These are phyloP conservation scores for Haplographium delicatum DNA, from an alignment of 495 filamentous ascomycete species.

Conservation along the genomic window DNA sequence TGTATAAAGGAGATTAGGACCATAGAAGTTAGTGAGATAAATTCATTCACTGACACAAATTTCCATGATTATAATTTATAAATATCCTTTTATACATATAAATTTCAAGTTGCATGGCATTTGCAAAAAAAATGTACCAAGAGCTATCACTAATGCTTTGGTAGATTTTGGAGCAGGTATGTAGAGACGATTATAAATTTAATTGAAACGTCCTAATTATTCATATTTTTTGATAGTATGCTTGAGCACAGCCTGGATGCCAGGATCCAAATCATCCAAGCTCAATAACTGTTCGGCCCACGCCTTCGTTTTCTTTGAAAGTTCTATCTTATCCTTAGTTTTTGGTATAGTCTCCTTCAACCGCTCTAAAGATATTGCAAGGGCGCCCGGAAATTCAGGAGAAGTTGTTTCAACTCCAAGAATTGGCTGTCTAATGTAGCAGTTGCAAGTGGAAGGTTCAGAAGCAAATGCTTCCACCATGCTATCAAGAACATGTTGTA, in stretches of 20 bases:
- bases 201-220: too few species aligned
- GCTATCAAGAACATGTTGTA: conserved; percentile 66
- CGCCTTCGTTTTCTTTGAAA: conserved; percentile 50
- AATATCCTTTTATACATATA: too few species aligned
- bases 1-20: too few species aligned
- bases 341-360: conserved; percentile 44
- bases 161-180: too few species aligned
- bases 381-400: conserved; percentile 64
- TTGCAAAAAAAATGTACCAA: too few species aligned
- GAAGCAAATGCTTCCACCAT: conserved; percentile 54
- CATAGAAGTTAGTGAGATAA: too few species aligned
- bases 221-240: conserved; percentile 42
- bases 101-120: too few species aligned
- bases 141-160: too few species aligned
- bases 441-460: conserved; percentile 56
- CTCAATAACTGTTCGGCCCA: conserved; percentile 56
- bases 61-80: too few species aligned
- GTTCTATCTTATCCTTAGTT: conserved; percentile 34
- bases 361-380: conserved; percentile 58
- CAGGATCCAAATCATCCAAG: conserved; percentile 56
- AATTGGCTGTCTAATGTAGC: conserved; percentile 65
- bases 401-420: conserved; percentile 58
- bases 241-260: conserved; percentile 58
- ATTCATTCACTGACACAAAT: too few species aligned
- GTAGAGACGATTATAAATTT: too few species aligned